These are phyloP conservation scores for Tetrapisispora iriomotensis DNA, from an alignment of 805 yeast genomes.

Conservation along the genomic window DNA sequence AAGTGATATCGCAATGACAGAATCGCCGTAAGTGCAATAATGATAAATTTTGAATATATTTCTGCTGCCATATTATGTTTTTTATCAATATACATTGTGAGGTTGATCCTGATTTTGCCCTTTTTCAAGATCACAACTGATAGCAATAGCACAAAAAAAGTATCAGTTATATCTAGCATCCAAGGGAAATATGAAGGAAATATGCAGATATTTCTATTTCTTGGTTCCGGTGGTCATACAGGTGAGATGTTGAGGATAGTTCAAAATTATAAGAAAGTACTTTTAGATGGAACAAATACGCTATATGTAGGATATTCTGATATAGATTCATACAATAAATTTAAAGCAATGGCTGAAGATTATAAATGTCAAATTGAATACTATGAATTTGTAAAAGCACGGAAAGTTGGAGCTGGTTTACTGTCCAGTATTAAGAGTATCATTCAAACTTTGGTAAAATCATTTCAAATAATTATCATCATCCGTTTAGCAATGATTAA, in stretches of 20 bases:
- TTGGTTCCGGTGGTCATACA: constrained; percentile 96
- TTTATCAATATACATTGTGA: constrained; percentile 6
- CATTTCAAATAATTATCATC: constrained; percentile 11
- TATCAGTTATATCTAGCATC: neutral
- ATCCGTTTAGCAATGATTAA: constrained; percentile 14
- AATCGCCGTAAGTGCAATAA: neutral
- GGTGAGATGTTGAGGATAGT: constrained; percentile 86
- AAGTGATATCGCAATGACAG: no score
- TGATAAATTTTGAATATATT: neutral
- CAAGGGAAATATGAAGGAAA: constrained; percentile 3
- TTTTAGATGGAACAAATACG: constrained; percentile 41
- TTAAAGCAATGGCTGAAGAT: constrained; percentile 21
- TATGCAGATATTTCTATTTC: constrained; percentile 42
- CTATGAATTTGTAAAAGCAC: constrained; percentile 24
- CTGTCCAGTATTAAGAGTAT: constrained; percentile 28
- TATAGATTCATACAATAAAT: constrained; percentile 31
- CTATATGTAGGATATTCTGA: constrained; percentile 25
- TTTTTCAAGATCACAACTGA: constrained; percentile 5
- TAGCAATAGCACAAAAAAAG: neutral
- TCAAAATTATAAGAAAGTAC: constrained; percentile 29
- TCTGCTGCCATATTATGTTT: constrained; percentile 3
- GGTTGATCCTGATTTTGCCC: constrained; percentile 15
- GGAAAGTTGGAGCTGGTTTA: constrained; percentile 32
- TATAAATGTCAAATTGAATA: constrained; percentile 10
- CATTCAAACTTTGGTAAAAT: constrained; percentile 22